These are phyloP conservation scores for Penicillium mononematosum DNA, from an alignment of 495 filamentous ascomycete species.

Conservation along the genomic window DNA sequence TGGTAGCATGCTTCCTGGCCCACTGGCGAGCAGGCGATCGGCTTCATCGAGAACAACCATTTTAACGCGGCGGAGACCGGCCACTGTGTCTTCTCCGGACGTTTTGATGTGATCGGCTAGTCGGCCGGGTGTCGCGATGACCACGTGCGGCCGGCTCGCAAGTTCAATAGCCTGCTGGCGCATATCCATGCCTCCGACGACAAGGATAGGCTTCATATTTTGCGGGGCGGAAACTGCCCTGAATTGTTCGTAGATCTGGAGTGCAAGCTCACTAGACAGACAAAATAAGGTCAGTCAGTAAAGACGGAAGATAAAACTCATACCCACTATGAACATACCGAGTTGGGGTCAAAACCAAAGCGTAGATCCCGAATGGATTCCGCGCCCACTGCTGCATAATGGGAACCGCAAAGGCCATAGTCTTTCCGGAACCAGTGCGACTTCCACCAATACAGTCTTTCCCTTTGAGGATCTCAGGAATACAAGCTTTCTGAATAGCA, in stretches of 20 bases:
- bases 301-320: background rate
- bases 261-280: conserved; percentile 70
- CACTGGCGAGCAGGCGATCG: conserved; percentile 78
- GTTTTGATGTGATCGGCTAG: conserved; percentile 90
- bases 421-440: conserved; percentile 96
- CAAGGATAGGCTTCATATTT: conserved; percentile 76
- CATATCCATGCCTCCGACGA: conserved; percentile 94
- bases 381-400: conserved; percentile 91
- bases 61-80: conserved; percentile 69
- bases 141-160: conserved; percentile 77
- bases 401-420: conserved; percentile 91
- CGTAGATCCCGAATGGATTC: conserved; percentile 90
- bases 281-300: background rate
- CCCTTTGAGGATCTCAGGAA: conserved; percentile 85
- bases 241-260: conserved; percentile 95
- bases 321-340: conserved; percentile 46
- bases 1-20: conserved; percentile 81
- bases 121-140: conserved; percentile 92
- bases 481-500: conserved; percentile 86
- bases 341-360: conserved; percentile 85
- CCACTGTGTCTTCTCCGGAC: conserved; percentile 85
- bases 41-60: conserved; percentile 96
- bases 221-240: conserved; percentile 85
- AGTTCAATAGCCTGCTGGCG: conserved; percentile 81
- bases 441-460: conserved; percentile 93